phyloP scores from a whole-genome alignment of 108 stramenopile genomes.

The Skeletonema marinoi region DNA sequence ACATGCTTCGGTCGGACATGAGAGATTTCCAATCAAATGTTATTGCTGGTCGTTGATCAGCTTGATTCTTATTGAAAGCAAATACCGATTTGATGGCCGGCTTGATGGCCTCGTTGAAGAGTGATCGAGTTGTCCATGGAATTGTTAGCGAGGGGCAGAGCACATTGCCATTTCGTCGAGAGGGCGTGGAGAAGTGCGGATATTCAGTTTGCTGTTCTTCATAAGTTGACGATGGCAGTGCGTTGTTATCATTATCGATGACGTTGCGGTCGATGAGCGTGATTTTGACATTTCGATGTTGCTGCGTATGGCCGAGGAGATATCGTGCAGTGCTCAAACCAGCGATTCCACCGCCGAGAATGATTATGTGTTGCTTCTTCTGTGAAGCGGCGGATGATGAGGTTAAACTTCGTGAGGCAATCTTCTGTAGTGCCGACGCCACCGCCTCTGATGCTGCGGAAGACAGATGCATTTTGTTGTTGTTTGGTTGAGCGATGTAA shows the following conservation, averaged over 20 bases:
- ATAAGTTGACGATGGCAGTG: neutral
- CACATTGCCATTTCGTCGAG: constrained; percentile 38
- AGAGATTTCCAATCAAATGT: constrained; percentile 30
- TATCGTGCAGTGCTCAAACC: constrained; percentile 40
- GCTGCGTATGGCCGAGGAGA: constrained; percentile 11
- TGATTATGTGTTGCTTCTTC: constrained; percentile 15
- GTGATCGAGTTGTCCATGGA: constrained; percentile 33
- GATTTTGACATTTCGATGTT: constrained; percentile 4
- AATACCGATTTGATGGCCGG: constrained; percentile 19
- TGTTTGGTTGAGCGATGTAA: too few relatives aligned
- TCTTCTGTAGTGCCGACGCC: too few relatives aligned
- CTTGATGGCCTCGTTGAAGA: constrained; percentile 29
- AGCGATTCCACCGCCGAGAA: constrained; percentile 43
- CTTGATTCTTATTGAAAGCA: neutral
- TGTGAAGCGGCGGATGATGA: too few relatives aligned
- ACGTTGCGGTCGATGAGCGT: constrained; percentile 16
- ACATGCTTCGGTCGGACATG: constrained; percentile 21
- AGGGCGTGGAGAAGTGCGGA: constrained; percentile 25
- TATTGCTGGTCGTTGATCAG: constrained; percentile 3
- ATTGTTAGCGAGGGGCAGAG: constrained; percentile 39
- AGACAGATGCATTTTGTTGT: too few relatives aligned
- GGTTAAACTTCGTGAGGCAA: too few relatives aligned
- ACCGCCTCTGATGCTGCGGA: too few relatives aligned
- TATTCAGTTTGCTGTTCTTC: constrained; percentile 5
- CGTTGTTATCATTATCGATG: constrained; percentile 12